phyloP scores from a whole-genome alignment of 805 yeast genomes.

The Saccharomycopsis fibuligera region DNA sequence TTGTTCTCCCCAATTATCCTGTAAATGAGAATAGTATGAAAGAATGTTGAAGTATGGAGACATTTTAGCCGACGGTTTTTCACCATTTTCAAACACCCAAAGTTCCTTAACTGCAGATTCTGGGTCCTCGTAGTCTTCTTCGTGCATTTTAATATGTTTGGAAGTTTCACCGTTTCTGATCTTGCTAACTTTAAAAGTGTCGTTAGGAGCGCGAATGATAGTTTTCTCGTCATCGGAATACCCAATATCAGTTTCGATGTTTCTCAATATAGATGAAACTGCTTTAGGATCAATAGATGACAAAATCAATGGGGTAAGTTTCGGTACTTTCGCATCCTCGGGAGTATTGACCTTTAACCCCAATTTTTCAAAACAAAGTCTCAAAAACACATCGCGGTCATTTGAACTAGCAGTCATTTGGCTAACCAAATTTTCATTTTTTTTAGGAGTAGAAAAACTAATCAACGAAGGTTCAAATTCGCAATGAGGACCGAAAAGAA shows the following conservation, averaged over 20 bases:
- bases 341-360: conserved; percentile 65
- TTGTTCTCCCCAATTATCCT: conserved; percentile 28
- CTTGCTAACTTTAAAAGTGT: conserved; percentile 21
- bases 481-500: conserved; percentile 84
- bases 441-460: conserved; percentile 28
- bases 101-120: conserved; percentile 52
- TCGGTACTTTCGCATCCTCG: conserved; percentile 46
- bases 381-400: conserved; percentile 50
- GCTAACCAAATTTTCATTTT: conserved; percentile 32
- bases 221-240: conserved; percentile 32
- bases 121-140: conserved; percentile 41
- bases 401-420: conserved; percentile 38
- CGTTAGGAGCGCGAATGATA: conserved; percentile 35
- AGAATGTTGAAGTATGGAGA: conserved; percentile 72
- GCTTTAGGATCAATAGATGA: conserved; percentile 34
- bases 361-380: conserved; percentile 47
- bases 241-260: conserved; percentile 31
- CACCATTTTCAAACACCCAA: conserved; percentile 36
- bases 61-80: conserved; percentile 41
- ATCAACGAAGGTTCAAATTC: conserved; percentile 64
- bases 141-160: conserved; percentile 25
- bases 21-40: conserved; percentile 44
- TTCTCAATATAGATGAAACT: conserved; percentile 30
- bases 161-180: conserved; percentile 11
- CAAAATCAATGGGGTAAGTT: conserved; percentile 60